These are phyloP conservation scores for Lactuca saligna DNA, from an alignment of 129 eudicot species.

Conservation along the genomic window DNA sequence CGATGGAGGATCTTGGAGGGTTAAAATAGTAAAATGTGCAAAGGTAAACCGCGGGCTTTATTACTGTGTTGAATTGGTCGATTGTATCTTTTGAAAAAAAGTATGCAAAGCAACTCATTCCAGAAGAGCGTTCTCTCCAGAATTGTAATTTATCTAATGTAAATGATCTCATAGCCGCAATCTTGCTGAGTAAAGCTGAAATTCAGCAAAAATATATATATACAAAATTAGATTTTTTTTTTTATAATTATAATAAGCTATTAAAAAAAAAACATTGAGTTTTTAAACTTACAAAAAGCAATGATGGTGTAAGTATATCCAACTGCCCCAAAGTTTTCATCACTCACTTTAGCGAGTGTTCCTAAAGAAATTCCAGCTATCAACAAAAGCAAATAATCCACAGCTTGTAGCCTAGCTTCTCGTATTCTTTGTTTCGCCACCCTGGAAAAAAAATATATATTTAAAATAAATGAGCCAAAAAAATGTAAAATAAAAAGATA, in stretches of 20 bases:
- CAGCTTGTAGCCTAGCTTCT: constrained; percentile 87
- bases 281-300: constrained; percentile 78
- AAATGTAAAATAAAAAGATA: not conserved
- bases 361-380: constrained; percentile 93
- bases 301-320: constrained; percentile 92
- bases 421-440: constrained; percentile 80
- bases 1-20: constrained; percentile 80
- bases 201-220: constrained; percentile 25
- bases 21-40: constrained; percentile 94
- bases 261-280: constrained; percentile 2
- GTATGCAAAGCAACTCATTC: constrained; percentile 95
- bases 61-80: constrained; percentile 76
- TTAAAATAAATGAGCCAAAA: not conserved
- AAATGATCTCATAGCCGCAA: constrained; percentile 91
- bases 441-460: constrained; percentile 42
- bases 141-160: constrained; percentile 81
- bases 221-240: not conserved
- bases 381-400: constrained; percentile 78
- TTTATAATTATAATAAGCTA: not conserved
- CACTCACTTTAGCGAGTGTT: constrained; percentile 91
- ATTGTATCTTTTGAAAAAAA: constrained; percentile 88
- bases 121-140: constrained; percentile 96
- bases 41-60: constrained; percentile 90
- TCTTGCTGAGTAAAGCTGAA: constrained; percentile 85
- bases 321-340: constrained; percentile 73